These are phyloP conservation scores for Carex scoparia DNA, from an alignment of 176 grass and related monocot genomes.

Conservation along the genomic window DNA sequence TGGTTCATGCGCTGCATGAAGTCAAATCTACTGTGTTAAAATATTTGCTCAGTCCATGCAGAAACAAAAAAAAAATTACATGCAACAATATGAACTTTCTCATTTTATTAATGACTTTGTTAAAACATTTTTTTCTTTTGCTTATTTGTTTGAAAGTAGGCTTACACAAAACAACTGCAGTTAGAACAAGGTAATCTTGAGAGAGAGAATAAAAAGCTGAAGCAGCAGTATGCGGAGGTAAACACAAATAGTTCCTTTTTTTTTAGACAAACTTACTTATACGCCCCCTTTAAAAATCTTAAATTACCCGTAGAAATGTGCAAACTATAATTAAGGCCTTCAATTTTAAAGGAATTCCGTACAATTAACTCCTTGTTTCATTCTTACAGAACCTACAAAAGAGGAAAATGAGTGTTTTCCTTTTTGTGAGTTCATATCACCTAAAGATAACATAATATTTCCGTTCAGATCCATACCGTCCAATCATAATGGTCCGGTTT, in stretches of 20 bases:
- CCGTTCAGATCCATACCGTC: too few relatives aligned
- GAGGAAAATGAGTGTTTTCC: too few relatives aligned
- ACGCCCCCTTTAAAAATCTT: not conserved
- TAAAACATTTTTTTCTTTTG: not conserved
- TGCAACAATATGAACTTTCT: not conserved
- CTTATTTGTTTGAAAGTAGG: not conserved
- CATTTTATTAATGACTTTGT: not conserved
- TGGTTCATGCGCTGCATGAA: too few relatives aligned
- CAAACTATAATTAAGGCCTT: not conserved
- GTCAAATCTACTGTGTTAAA: too few relatives aligned
- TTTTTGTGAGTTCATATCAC: too few relatives aligned
- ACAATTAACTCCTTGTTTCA: too few relatives aligned
- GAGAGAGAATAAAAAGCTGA: not conserved
- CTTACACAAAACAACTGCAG: slow-evolving; percentile 8
- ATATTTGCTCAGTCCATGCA: not conserved
- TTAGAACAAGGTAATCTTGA: not conserved
- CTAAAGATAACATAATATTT: too few relatives aligned
- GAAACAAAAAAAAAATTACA: not conserved
- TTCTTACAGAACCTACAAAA: too few relatives aligned
- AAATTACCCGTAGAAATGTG: not conserved
- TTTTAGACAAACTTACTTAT: not conserved
- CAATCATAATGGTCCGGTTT: too few relatives aligned
- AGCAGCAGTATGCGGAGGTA: not conserved
- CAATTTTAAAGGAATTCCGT: too few relatives aligned
- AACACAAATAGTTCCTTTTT: not conserved